Evolutionary conservation across 148 eudicot species (phyloP).

Genomic region (Dysphania ambrosioides): DNA sequence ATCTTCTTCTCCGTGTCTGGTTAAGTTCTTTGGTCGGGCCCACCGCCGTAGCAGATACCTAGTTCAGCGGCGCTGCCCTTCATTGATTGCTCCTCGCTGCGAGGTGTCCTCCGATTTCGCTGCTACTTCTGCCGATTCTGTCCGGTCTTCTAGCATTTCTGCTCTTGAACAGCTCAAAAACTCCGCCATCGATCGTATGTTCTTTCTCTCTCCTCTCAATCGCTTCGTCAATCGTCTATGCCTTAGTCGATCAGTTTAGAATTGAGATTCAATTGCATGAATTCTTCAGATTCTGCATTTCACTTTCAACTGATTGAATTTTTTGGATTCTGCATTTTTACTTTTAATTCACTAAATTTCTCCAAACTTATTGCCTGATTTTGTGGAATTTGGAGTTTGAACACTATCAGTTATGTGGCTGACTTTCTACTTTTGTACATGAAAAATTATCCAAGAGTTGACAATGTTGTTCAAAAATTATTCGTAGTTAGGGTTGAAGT

Average conservation of each 20-base stretch:
- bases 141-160: conserved; percentile 32
- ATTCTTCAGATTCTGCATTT: too few species aligned
- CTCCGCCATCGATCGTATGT: conserved; percentile 44
- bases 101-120: conserved; percentile 26
- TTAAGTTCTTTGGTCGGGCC: conserved; percentile 28
- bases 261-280: too few species aligned
- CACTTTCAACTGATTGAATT: too few species aligned
- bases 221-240: not conserved
- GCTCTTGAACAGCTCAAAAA: conserved; percentile 48
- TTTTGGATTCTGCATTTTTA: too few species aligned
- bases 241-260: too few species aligned
- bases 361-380: not conserved
- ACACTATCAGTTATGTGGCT: too few species aligned
- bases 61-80: conserved; percentile 18
- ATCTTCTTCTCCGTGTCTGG: conserved; percentile 24
- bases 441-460: too few species aligned
- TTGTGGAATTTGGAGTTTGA: not conserved
- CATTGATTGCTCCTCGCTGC: conserved; percentile 31
- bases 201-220: not conserved
- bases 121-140: not conserved
- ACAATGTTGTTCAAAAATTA: too few species aligned
- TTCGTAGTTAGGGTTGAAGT: too few species aligned
- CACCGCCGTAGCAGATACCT: conserved; percentile 16
- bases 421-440: too few species aligned
- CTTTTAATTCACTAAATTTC: too few species aligned